Percentiles rank a stretch among this genome's conserved stretches.
Evolutionary conservation across 352 stramenopile genomes (phyloP).

Genomic region (Salisapilia sapeloensis): DNA sequence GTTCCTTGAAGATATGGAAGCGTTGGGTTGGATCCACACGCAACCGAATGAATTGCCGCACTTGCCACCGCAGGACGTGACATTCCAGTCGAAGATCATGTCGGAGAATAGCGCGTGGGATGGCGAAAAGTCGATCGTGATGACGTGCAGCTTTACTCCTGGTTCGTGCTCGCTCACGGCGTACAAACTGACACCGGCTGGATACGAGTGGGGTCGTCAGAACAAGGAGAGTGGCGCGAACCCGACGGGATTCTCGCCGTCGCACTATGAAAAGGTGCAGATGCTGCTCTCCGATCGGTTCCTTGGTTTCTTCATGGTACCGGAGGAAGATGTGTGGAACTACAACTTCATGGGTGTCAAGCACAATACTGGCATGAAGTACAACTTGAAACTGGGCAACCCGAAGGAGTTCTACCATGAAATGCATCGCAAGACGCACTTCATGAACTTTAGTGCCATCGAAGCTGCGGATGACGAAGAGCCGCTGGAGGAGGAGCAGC

Average conservation of each 20-base stretch:
- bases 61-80: slow-evolving; percentile 92
- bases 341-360: slow-evolving; percentile 99
- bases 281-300: slow-evolving; percentile 99
- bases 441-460: slow-evolving; percentile 97
- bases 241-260: slow-evolving; percentile 89
- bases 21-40: slow-evolving; percentile 98
- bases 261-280: slow-evolving; percentile 98
- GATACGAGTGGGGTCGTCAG: slow-evolving; percentile 96
- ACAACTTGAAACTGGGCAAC: slow-evolving; percentile 94
- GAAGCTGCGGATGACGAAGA: slow-evolving; percentile 85
- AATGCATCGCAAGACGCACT: slow-evolving; percentile 97
- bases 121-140: slow-evolving; percentile 95
- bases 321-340: slow-evolving; percentile 97
- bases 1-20: slow-evolving; percentile 94
- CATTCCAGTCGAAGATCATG: slow-evolving; percentile 94
- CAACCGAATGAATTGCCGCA: slow-evolving; percentile 97
- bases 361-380: slow-evolving; percentile 95
- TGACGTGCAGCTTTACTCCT: slow-evolving; percentile 98
- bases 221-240: slow-evolving; percentile 94
- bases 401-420: slow-evolving; percentile 99
- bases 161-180: slow-evolving; percentile 97
- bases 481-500: slow-evolving; percentile 81
- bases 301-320: slow-evolving; percentile 99
- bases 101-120: slow-evolving; percentile 94
- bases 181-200: slow-evolving; percentile 94